phyloP scores from a whole-genome alignment of 306 rosid genomes.

The cucumber (Cucumis sativus) region DNA sequence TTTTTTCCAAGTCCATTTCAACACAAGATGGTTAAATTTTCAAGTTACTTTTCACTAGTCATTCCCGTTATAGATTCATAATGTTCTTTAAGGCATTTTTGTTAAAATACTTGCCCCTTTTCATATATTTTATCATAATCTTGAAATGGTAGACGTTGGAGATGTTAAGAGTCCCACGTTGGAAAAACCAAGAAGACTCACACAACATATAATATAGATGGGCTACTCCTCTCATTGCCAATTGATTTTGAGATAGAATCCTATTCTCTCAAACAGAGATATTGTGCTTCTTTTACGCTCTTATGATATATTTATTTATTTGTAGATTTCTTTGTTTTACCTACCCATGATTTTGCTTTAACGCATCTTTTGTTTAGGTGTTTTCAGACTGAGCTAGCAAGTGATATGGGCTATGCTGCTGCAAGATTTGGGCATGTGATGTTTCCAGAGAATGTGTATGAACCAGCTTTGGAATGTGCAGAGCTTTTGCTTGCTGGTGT shows the following conservation, averaged over 20 bases:
- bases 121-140: not conserved
- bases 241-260: too few species aligned
- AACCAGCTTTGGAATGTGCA: conserved; percentile 81
- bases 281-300: not conserved
- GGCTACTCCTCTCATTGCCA: too few species aligned
- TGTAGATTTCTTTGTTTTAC: not conserved
- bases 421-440: conserved; percentile 96
- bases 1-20: not conserved
- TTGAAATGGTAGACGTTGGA: not conserved
- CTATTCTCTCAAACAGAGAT: too few species aligned
- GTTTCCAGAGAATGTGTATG: conserved; percentile 95
- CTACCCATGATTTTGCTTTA: conserved; percentile 34
- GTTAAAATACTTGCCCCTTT: not conserved
- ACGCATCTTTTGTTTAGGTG: conserved; percentile 48
- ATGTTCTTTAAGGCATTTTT: not conserved
- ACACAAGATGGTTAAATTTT: not conserved
- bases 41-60: not conserved
- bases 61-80: not conserved
- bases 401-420: conserved; percentile 85
- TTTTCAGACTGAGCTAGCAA: conserved; percentile 95
- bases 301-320: not conserved
- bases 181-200: too few species aligned
- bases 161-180: too few species aligned
- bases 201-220: too few species aligned
- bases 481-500: conserved; percentile 90